A percentile compares a stretch with the other conserved stretches of the same genome.
phyloP scores from a whole-genome alignment of 768 basidiomycete species.

The Russula sp. region DNA sequence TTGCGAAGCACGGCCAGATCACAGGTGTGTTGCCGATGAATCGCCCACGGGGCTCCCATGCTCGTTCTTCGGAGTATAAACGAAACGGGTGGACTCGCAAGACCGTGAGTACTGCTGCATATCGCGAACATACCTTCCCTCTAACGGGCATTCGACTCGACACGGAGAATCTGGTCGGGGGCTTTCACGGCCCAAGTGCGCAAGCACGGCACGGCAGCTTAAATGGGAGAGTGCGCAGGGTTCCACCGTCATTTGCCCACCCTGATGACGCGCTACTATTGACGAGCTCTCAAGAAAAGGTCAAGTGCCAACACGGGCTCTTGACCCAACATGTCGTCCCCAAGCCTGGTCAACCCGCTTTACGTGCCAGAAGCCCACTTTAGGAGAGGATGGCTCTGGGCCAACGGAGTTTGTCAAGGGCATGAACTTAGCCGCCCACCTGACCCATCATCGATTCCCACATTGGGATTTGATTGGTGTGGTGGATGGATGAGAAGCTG shows the following conservation, averaged over 20 bases:
- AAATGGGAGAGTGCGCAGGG: background rate
- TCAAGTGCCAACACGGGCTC: background rate
- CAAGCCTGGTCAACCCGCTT: background rate
- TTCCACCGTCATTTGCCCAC: background rate
- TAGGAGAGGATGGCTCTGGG: background rate
- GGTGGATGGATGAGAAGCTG: background rate
- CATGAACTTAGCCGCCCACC: background rate
- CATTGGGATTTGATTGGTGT: background rate
- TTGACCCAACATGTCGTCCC: background rate
- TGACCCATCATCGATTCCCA: background rate
- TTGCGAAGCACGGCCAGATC: background rate
- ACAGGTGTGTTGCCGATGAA: background rate
- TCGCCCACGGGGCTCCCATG: background rate
- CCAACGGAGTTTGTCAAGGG: constrained; percentile 1
- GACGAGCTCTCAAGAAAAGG: background rate
- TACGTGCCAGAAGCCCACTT: background rate
- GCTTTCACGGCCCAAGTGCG: background rate
- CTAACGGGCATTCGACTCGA: background rate
- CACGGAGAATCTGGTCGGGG: background rate
- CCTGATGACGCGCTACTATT: background rate
- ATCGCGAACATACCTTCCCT: background rate
- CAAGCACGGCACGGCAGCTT: background rate
- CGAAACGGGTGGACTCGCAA: background rate
- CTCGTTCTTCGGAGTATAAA: background rate
- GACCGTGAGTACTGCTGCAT: background rate